These are phyloP conservation scores for Cyberlindnera subsufficiens DNA, from an alignment of 805 yeast species.

Conservation along the genomic window DNA sequence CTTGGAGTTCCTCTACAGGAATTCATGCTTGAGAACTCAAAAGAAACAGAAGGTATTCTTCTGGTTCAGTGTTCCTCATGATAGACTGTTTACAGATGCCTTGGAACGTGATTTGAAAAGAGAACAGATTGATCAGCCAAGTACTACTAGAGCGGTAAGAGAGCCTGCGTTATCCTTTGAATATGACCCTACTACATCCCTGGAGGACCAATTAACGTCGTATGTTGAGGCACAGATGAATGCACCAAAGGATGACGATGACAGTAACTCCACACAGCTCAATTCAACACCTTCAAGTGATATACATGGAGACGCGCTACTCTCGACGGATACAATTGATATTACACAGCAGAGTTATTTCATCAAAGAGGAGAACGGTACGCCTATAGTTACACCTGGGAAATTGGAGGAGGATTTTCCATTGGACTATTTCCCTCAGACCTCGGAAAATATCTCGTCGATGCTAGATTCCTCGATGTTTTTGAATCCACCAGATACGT, in stretches of 20 bases:
- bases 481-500: constrained; percentile 27
- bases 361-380: constrained; percentile 19
- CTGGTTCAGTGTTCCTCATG: constrained; percentile 96
- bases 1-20: constrained; percentile 75
- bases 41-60: constrained; percentile 95
- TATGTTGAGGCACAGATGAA: constrained; percentile 32
- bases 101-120: constrained; percentile 86
- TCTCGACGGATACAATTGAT: background rate
- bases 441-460: constrained; percentile 19
- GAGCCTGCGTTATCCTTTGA: constrained; percentile 80
- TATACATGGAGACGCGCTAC: background rate
- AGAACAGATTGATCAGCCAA: constrained; percentile 51
- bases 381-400: constrained; percentile 18
- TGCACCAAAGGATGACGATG: background rate
- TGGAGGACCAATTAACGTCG: constrained; percentile 46
- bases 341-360: constrained; percentile 11
- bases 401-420: constrained; percentile 55
- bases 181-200: constrained; percentile 47
- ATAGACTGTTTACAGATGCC: constrained; percentile 86
- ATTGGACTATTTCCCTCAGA: constrained; percentile 51
- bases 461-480: constrained; percentile 27
- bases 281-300: background rate
- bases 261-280: background rate
- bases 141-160: constrained; percentile 65
- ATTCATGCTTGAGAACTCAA: constrained; percentile 86